Base-by-base conservation (phyloP, 2,329 filamentous ascomycete species). In the Trichophyton rubrum region DNA sequence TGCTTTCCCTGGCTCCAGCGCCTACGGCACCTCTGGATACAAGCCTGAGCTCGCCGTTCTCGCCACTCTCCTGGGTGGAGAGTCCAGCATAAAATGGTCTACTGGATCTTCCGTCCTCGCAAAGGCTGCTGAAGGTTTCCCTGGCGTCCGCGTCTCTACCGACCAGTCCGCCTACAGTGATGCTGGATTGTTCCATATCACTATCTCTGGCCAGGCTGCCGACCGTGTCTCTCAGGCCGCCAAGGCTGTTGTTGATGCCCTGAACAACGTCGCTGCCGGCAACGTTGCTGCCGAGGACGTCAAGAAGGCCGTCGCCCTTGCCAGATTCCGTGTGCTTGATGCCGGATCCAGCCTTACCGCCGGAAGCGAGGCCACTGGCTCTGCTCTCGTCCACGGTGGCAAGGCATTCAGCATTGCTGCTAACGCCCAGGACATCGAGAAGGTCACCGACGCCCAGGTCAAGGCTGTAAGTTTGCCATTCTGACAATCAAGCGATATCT, bases 51-150 rank as follows among this genome's bases (percentile, higher is more conserved):
- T 90, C 65, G 83, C 87, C 64, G 90, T 99, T 64, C 85, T 99
- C 61, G 85, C 88, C 61, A 85, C 90, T 65, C 85, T 99, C 20
- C 87, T 99, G 59, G 93, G 93, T 71, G 93, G 92, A 64, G 79
- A 95, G 76, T 88, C 90, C 60, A 87, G 80, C 75, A 90, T 97
- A 80, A 99, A 97, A 81, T 99, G 92, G 92, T 86, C 89, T 59
- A 79, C 89, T 64, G 93, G 93, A 68, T 97, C 96, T 82, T 92
- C 89, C 62, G 82, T 96, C 64, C 84, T 99, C 63, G 82, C 88
- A 71, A 91, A 96, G 80, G 87, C 86, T 63, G 82, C 85, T 61
- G 80, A 85, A 64, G 80, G 82, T 53, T 79, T 84, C 69, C 80
- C 85, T 41, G 84, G 85, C 66, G 83, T 88, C 65, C 81, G 80